These are phyloP conservation scores for Lineolata rhizophorae DNA, from an alignment of 495 filamentous ascomycete genomes.

Conservation along the genomic window DNA sequence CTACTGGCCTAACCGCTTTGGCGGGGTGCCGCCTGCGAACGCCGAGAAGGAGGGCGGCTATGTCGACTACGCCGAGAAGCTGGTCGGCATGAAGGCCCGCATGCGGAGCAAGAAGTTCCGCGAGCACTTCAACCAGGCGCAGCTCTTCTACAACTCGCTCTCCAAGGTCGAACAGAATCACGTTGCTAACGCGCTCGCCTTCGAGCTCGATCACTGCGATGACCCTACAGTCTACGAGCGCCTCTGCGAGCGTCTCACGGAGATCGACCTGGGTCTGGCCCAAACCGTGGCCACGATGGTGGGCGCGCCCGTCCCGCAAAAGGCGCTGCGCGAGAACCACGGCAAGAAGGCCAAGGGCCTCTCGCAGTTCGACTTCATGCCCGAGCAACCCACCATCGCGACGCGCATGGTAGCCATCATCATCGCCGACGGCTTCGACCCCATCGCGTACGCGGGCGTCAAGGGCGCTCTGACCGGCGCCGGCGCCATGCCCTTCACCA, in stretches of 20 bases:
- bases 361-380: conserved; percentile 45
- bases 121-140: conserved; percentile 55
- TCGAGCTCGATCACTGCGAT: conserved; percentile 81
- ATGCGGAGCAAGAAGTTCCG: conserved; percentile 54
- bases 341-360: conserved; percentile 41
- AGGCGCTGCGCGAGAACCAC: conserved; percentile 34
- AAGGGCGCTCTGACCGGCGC: conserved; percentile 36
- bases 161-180: conserved; percentile 48
- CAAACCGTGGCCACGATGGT: conserved; percentile 46
- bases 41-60: conserved; percentile 37
- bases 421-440: conserved; percentile 64
- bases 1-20: conserved; percentile 76
- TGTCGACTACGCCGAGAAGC: conserved; percentile 40
- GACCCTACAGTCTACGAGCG: conserved; percentile 60
- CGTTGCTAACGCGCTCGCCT: conserved; percentile 44
- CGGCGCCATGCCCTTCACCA: conserved; percentile 47
- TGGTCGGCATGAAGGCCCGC: conserved; percentile 49
- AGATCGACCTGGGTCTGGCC: conserved; percentile 54
- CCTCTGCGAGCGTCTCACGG: conserved; percentile 44
- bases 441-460: conserved; percentile 36
- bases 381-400: conserved; percentile 38
- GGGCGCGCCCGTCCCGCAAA: conserved; percentile 35
- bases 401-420: conserved; percentile 58
- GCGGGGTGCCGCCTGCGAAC: conserved; percentile 35
- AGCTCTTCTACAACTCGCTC: conserved; percentile 68